Evolutionary conservation across 305 asterid genomes (phyloP), one percentile per base, ranked within the genome.

Genomic region (Vinca major): DNA sequence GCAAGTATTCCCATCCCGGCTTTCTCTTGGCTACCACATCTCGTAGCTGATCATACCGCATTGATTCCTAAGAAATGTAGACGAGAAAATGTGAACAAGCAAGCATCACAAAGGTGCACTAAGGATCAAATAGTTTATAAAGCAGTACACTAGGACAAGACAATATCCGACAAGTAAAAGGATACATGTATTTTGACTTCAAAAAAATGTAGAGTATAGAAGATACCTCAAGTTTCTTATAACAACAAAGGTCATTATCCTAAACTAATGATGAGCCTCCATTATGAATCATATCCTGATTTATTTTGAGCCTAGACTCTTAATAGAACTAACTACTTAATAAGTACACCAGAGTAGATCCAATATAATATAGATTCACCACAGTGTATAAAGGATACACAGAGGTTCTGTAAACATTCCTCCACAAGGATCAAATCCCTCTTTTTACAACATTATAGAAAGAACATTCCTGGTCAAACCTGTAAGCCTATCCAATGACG

Each of bases 1-100:
- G 99, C 95, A 93, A 79, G 77, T 86, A 79, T 79, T 93, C 99
- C 99, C 99, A 93, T 66, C 99, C 99, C 4, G 96, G 99, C 71
- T 91, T 78, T 67, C 92, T 78, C 83, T 89, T 84, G 77, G 86
- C 85, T 66, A 90, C 96, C 78, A 77, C 89, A 79, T 89, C 95
- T 36, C 96, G 96, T 65, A 93, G 92, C 70, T 87, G 92, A 82
- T 93, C 99, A 65, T 93, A 93, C 57, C 86, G 85, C 89, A 73
- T 87, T 62, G 92, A 86, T 77, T 93, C 99, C 99, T 90, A 79
- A 9, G 21, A 26, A 64, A 61, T 8, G 52, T 43, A 16, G 63
- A 55, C 2, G 45, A 43, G 13, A 68, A 53, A 68, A 49, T 49
- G 67, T 43, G 48, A 65, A 61, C 39, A 48, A 60, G 56, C 40